A percentile compares a stretch with the other conserved stretches of the same genome.
These are phyloP conservation scores for Colletotrichum theobromicola DNA, from an alignment of 2,329 filamentous ascomycete species.

Conservation along the genomic window DNA sequence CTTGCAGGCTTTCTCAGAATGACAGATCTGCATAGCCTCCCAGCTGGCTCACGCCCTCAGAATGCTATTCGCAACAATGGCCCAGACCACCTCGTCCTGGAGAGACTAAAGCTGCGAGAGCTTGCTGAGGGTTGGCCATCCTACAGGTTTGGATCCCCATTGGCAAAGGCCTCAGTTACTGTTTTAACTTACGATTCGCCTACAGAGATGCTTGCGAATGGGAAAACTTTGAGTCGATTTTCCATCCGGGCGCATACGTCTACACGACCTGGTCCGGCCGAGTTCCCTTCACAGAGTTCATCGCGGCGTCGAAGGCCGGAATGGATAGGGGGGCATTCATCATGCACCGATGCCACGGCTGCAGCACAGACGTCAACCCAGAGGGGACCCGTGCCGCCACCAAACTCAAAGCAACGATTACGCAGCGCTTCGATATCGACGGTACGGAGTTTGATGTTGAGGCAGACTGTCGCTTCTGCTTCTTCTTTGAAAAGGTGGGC, in stretches of 20 bases:
- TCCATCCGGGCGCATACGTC: conserved; percentile 51
- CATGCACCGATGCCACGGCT: conserved; percentile 48
- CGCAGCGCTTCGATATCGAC: conserved; percentile 30
- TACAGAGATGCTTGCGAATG: conserved; percentile 53
- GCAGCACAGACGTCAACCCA: conserved; percentile 44
- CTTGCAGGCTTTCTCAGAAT: conserved; percentile 21
- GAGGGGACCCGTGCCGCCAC: conserved; percentile 44
- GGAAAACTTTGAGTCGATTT: conserved; percentile 56
- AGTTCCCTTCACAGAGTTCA: conserved; percentile 43
- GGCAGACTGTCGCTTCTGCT: conserved; percentile 50
- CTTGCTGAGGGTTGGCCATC: conserved; percentile 55
- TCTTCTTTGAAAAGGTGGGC: conserved; percentile 47
- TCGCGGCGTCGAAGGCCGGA: conserved; percentile 40
- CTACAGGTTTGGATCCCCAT: conserved; percentile 37
- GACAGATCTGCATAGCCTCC: conserved; percentile 39
- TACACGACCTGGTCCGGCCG: conserved; percentile 57
- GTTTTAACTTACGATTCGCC: not conserved
- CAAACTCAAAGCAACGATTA: not conserved
- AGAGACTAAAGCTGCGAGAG: conserved; percentile 51
- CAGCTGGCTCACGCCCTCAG: conserved; percentile 37
- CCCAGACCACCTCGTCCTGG: conserved; percentile 44
- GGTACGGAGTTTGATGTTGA: conserved; percentile 49
- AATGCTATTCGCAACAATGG: conserved; percentile 52
- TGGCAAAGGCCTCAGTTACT: not conserved
- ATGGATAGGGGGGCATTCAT: conserved; percentile 48